A percentile compares a stretch with the other conserved stretches of the same genome.
Evolutionary conservation across 202 grass and related monocot species (phyloP).

Genomic region (Cymbopogon flexuosus): DNA sequence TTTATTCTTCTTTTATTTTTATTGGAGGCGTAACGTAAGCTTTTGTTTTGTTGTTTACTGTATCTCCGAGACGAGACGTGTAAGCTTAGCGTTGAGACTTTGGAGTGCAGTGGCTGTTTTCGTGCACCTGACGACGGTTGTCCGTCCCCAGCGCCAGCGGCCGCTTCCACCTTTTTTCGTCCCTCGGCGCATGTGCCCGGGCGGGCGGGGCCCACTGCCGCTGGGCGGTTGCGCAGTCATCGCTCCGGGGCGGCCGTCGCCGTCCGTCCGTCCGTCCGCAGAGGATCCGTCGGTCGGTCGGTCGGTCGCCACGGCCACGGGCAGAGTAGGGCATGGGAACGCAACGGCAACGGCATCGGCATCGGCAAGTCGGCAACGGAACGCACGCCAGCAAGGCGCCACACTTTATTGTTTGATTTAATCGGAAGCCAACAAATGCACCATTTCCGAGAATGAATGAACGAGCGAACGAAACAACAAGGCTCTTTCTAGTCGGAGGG

Average conservation of each 20-base stretch:
- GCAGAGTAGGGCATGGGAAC: no score
- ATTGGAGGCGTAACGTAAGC: background rate
- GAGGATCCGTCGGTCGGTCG: background rate
- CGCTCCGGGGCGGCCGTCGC: background rate
- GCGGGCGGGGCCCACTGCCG: background rate
- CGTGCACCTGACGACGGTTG: slow-evolving; percentile 4
- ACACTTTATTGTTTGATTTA: background rate
- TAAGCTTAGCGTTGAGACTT: background rate
- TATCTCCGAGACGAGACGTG: background rate
- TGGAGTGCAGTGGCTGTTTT: background rate
- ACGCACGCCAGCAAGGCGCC: background rate
- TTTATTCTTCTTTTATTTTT: background rate
- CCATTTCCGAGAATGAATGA: background rate
- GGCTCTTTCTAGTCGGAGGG: no score
- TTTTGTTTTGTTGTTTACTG: background rate
- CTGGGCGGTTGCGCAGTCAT: background rate
- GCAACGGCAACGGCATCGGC: no score
- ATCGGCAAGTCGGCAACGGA: no score
- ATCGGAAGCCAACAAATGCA: background rate
- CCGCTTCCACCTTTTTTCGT: background rate
- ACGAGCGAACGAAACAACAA: background rate
- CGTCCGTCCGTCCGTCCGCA: background rate
- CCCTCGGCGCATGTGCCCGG: background rate
- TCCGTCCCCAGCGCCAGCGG: no score
- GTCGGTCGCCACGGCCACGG: background rate